Conservation (phyloP, 2,329 filamentous ascomycete genomes). For the Penicillium sp. region DNA sequence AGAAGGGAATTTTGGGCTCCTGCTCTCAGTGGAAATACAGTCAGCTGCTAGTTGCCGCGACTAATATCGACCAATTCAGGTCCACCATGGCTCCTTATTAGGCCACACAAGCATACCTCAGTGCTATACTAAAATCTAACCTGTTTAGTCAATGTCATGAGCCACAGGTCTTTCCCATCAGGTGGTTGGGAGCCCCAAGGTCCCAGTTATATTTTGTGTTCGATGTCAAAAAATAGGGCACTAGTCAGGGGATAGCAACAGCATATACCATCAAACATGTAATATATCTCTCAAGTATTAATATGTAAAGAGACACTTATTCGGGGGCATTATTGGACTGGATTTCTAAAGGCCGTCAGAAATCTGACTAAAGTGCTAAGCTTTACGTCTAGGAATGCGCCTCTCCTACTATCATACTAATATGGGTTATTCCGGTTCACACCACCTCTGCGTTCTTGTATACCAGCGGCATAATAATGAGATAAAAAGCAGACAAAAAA, state of each 20-base stretch:
- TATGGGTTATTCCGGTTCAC: not conserved
- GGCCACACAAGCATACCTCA: too few relatives aligned
- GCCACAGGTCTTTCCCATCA: too few relatives aligned
- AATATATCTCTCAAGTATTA: not conserved
- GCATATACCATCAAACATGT: not conserved
- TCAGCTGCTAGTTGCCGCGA: too few relatives aligned
- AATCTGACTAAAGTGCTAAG: not conserved
- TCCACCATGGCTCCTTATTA: too few relatives aligned
- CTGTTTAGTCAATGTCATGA: too few relatives aligned
- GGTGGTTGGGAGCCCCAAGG: not conserved
- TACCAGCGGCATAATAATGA: too few relatives aligned
- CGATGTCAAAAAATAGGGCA: not conserved
- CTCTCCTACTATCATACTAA: not conserved
- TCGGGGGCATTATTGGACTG: not conserved
- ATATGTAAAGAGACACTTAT: not conserved
- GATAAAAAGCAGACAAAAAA: too few relatives aligned
- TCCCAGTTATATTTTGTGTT: not conserved
- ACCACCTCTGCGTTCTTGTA: too few relatives aligned
- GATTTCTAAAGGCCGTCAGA: not conserved
- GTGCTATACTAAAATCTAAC: too few relatives aligned
- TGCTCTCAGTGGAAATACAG: too few relatives aligned
- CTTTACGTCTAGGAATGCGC: not conserved
- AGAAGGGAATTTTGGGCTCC: too few relatives aligned
- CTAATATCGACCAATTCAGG: too few relatives aligned
- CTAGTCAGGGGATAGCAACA: not conserved